phyloP scores from a whole-genome alignment of 768 basidiomycete species.

The Xerocomellus amylosporus region DNA sequence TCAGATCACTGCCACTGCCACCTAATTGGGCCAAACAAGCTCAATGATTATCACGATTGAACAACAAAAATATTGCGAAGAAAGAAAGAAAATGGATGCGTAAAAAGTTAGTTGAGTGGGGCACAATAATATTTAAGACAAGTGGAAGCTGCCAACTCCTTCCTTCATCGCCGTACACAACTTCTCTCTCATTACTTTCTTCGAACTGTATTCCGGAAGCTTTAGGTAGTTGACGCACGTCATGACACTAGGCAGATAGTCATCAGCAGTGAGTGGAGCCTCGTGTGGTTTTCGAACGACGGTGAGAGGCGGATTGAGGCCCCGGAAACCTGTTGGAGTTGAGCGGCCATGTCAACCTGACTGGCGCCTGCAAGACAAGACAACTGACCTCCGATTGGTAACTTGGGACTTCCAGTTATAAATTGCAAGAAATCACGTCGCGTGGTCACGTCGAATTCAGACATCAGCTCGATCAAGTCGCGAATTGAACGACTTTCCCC shows the following conservation, averaged over 20 bases:
- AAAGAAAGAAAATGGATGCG: constrained; percentile 9
- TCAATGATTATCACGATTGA: constrained; percentile 6
- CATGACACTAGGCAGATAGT: constrained; percentile 97
- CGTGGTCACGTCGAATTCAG: constrained; percentile 66
- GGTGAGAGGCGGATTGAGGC: constrained; percentile 89
- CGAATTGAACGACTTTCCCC: constrained; percentile 90
- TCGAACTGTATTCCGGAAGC: constrained; percentile 91
- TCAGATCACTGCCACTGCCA: neutral
- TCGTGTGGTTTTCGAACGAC: constrained; percentile 98
- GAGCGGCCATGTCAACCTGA: neutral
- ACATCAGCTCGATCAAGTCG: constrained; percentile 83
- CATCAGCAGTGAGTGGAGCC: constrained; percentile 83
- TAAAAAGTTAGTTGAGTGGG: constrained; percentile 22
- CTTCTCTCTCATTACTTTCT: constrained; percentile 80
- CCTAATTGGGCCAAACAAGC: neutral
- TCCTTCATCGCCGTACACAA: constrained; percentile 84
- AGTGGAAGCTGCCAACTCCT: constrained; percentile 95
- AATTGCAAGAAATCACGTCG: constrained; percentile 93
- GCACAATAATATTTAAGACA: constrained; percentile 58
- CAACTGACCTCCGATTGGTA: constrained; percentile 87
- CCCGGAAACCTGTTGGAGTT: constrained; percentile 73
- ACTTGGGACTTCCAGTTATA: constrained; percentile 94
- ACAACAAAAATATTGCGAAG: constrained; percentile 15
- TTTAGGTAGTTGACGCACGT: constrained; percentile 98
- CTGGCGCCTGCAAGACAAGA: neutral